phyloP scores from a whole-genome alignment of 805 yeast genomes.

The Candida chilensis region DNA sequence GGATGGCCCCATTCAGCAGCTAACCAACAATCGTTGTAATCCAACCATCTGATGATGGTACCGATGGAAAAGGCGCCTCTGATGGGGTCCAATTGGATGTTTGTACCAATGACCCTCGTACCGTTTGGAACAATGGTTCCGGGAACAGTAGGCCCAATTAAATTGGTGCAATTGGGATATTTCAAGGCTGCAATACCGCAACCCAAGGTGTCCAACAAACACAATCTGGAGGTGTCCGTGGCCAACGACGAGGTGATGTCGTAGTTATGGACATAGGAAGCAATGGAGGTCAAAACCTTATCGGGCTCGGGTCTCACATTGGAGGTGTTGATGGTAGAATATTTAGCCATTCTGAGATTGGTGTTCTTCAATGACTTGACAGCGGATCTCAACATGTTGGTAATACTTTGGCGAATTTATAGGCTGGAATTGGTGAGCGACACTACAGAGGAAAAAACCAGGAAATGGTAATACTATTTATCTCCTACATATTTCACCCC shows the following conservation, averaged over 20 bases:
- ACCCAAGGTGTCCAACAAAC: slow-evolving; percentile 49
- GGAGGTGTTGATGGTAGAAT: slow-evolving; percentile 14
- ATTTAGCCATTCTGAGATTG: slow-evolving; percentile 1
- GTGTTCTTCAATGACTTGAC: too few relatives aligned
- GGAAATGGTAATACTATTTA: too few relatives aligned
- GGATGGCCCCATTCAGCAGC: slow-evolving; percentile 72
- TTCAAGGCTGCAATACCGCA: slow-evolving; percentile 53
- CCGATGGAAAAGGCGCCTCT: slow-evolving; percentile 53
- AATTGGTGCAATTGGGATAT: slow-evolving; percentile 35
- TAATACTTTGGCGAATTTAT: too few relatives aligned
- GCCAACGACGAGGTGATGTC: slow-evolving; percentile 37
- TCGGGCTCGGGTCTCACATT: slow-evolving; percentile 46
- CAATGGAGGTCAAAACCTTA: slow-evolving; percentile 36
- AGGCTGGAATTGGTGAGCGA: too few relatives aligned
- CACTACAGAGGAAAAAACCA: too few relatives aligned
- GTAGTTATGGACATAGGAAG: slow-evolving; percentile 39
- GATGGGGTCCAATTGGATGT: slow-evolving; percentile 41
- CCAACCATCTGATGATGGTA: slow-evolving; percentile 50
- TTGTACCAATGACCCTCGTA: slow-evolving; percentile 45
- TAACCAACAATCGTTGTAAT: slow-evolving; percentile 56
- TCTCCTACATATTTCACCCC: too few relatives aligned
- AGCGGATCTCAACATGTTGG: too few relatives aligned
- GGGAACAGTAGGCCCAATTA: slow-evolving; percentile 50
- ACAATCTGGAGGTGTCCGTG: slow-evolving; percentile 42
- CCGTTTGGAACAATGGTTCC: slow-evolving; percentile 49